Base-by-base conservation (phyloP, 2,329 filamentous ascomycete species). In the Beauveria caledonica region DNA sequence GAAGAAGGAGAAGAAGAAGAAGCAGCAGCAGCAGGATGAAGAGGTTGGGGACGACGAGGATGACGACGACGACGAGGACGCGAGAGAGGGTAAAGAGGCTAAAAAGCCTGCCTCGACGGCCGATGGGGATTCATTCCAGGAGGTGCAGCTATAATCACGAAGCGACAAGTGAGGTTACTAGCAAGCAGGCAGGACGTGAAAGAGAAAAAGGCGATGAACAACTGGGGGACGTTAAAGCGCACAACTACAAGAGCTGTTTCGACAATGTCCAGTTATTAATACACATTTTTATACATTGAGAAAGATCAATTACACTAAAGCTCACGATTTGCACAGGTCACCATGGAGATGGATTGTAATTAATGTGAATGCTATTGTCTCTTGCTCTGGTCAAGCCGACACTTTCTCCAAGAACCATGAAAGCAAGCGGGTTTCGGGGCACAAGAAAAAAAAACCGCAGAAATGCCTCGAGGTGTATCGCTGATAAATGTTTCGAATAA, bases 121-220 rank as follows among this genome's bases (percentile, higher is more conserved):
- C 19, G 82, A 84, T 64, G 79, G 80, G 0, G 77, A 78, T 5
- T 83, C 82, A n/a, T 86, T 87, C 70, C 83, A 86, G 66, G 82
- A 87, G 65, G 83, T 87, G 51, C 82, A 81, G 62, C 72, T 87
- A 66, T 86, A 75, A 67, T 36, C 1, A 3, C 6, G 46, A 51
- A 9, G 10, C 5, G n/a, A 7, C 42, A 7, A 42, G 27, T 1
- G 6, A 33, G 9, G 9, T 39, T 4, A 9, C 1, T 4, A 56
- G 42, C 42, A 46, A 46, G 19, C 53, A 56, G 39, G 52, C 10
- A 42, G 27, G 9, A 3, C 10, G 25, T n/a, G 27, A 2, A 33
- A 11, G 23, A 21, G 5, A 25, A 48, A 45, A 55, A 11, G 29
- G 29, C n/a, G n/a, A 19, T 19, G 19, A 23, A 8, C 21, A 50